phyloP scores from a whole-genome alignment of 2,329 filamentous ascomycete genomes.

The Colletotrichum sp. region DNA sequence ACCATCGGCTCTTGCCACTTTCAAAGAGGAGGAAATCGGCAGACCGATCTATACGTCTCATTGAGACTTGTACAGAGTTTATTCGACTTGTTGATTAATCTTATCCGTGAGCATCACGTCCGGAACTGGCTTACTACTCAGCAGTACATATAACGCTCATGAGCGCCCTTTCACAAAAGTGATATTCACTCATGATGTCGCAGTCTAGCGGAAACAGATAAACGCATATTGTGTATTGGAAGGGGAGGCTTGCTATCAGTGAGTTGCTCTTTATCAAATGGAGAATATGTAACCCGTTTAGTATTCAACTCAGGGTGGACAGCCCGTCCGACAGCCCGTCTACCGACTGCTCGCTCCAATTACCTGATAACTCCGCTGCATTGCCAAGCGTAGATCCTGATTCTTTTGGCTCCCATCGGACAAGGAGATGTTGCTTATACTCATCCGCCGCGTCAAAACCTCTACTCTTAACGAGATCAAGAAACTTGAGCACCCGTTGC shows the following conservation, averaged over 20 bases:
- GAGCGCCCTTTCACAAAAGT: too few species aligned
- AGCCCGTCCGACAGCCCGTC: not conserved
- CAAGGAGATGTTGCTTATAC: not conserved
- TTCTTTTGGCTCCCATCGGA: not conserved
- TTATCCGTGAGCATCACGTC: too few species aligned
- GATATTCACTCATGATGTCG: too few species aligned
- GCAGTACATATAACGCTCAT: too few species aligned
- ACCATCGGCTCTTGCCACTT: too few species aligned
- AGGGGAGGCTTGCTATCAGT: rapidly evolving
- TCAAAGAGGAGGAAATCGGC: too few species aligned
- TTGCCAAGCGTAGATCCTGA: not conserved
- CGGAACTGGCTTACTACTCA: too few species aligned
- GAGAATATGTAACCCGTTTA: rapidly evolving
- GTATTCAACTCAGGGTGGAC: rapidly evolving
- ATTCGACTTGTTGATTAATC: too few species aligned
- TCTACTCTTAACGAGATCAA: not conserved
- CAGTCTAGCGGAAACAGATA: not conserved
- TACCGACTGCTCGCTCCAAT: not conserved
- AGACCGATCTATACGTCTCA: too few species aligned
- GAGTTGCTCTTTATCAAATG: not conserved
- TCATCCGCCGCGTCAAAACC: not conserved
- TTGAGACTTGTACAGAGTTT: too few species aligned
- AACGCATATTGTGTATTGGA: not conserved
- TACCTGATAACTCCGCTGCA: not conserved
- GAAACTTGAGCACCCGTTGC: not conserved